Evolutionary conservation across 2,329 filamentous ascomycete species (phyloP), one percentile per base, ranked within the genome.

Genomic region (Fonsecaea pedrosoi): DNA sequence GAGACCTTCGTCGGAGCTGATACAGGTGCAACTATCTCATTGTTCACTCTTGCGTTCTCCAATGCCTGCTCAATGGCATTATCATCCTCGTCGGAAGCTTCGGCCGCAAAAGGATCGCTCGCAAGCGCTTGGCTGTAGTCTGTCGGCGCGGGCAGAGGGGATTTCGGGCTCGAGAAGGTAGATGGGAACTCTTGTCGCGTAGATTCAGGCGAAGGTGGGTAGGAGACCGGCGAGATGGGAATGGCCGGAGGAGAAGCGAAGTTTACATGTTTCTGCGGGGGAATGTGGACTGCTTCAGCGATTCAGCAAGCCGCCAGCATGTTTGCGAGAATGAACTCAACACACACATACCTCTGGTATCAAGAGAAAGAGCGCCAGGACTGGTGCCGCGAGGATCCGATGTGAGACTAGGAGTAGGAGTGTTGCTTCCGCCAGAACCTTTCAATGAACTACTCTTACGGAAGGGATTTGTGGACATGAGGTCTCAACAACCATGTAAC

Each of bases 381-480:
- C 57, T 64, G 57, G 64, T 65, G 60, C 70, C 70, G 69, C 64
- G 63, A 60, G 42, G 65, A 65, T 70, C 71, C 64, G 69, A 61
- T 56, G 65, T 64, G 64, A 54, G 59, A 54, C 42, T 61, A 35
- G 59, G 59, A 45, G 67, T 62, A 63, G 70, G 70, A 71, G 75
- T 60, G 66, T 32, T 66, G 67, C 66, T 62, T 65, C 72, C 73
- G 75, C 72, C 74, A 77, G 73, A 66, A 74, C 74, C 69, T 74
- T 67, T 68, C 65, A 77, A 78, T 72, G 67, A 65, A 66, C 74
- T 81, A 78, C 75, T 78, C 54, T 62, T 62, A 77, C 82, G 81
- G 77, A 83, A 83, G 75, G 82, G 81, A 81, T 83, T 83, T 76
- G 76, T 21, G 65, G 69, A 63, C 67, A 74, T 70, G 56, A 64